Base-by-base conservation (phyloP, 2,329 filamentous ascomycete genomes). In the Arachnopeziza araneosa region DNA sequence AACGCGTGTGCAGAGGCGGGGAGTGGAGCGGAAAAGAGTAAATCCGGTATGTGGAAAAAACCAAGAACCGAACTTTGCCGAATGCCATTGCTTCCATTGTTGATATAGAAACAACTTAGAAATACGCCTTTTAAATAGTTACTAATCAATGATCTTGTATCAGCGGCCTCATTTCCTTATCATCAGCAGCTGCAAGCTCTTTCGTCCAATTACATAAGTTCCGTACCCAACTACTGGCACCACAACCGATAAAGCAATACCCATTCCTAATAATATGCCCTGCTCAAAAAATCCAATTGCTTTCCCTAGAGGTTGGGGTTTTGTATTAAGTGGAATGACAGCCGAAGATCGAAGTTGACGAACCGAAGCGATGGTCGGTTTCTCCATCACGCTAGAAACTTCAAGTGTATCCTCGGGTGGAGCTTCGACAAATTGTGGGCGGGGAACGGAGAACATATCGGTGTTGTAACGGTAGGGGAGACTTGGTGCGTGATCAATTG, bases 281-380 rank as follows among this genome's bases (percentile, higher is more conserved):
- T 79, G 76, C 60, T 80, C 77, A 62, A 81, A 81, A 68, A 79
- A 81, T 0, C 78, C 79, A 26, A 80, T 53, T 52, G 71, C 61
- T 60, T 64, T 48, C 57, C 77, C 63, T 30, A 67, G 64, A 1
- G 69, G 70, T 63, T 78, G 72, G 2, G 72, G 72, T 2, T 71
- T 72, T 2, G 75, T 64, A 12, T 67, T 69, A 54, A 77, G 69
- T 8, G 68, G 68, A 66, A 63, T 69, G 3, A 67, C 59, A 44
- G 36, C 36, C 36, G 17, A 44, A 44, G 36, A 44, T 58, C 36
- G 36, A 44, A 44, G 36, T 44, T 44, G 36, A 12, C 36, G 36
- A 44, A 44, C 12, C 17, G 36, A 17, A 8, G 36, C 36, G 6
- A 19, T 7, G 6, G 36, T 44, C 2, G 36, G 36, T 44, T 44